phyloP scores from a whole-genome alignment of 2,329 filamentous ascomycete species.

The Eutypa lata region DNA sequence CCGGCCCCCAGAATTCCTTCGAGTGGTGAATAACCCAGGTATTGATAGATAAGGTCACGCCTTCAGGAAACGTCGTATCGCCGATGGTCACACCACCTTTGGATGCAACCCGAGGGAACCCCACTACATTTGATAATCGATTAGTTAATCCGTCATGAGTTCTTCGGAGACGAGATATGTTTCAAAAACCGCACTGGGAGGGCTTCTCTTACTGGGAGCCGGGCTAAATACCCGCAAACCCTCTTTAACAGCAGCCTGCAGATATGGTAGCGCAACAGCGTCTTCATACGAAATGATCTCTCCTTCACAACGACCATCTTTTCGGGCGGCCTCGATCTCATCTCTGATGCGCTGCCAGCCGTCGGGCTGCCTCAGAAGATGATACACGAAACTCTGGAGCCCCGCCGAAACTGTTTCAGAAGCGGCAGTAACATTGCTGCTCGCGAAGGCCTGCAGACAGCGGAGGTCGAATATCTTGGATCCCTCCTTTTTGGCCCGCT shows the following conservation, averaged over 20 bases:
- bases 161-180: too few relatives aligned
- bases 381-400: slow-evolving; percentile 7
- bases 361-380: slow-evolving; percentile 5
- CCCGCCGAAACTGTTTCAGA: slow-evolving; percentile 8
- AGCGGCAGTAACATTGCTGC: slow-evolving; percentile 5
- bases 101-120: slow-evolving; percentile 9
- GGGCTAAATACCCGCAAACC: slow-evolving; percentile 20
- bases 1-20: slow-evolving; percentile 6
- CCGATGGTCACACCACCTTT: slow-evolving; percentile 9
- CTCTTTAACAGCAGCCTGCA: slow-evolving; percentile 24
- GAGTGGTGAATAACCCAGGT: slow-evolving; percentile 5
- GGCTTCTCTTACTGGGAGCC: slow-evolving; percentile 3
- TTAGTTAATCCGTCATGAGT: neutral
- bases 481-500: slow-evolving; percentile 6
- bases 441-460: slow-evolving; percentile 2
- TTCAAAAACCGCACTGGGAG: too few relatives aligned
- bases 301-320: slow-evolving; percentile 3
- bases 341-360: slow-evolving; percentile 3
- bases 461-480: slow-evolving; percentile 3
- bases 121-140: neutral
- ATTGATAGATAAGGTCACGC: slow-evolving; percentile 4
- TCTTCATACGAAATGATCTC: slow-evolving; percentile 12
- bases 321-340: slow-evolving; percentile 11
- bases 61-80: slow-evolving; percentile 7
- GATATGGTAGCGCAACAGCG: slow-evolving; percentile 18